A percentile compares a stretch with the other conserved stretches of the same genome.
phyloP scores from a whole-genome alignment of 768 basidiomycete genomes.

The Kwoniella sp. region DNA sequence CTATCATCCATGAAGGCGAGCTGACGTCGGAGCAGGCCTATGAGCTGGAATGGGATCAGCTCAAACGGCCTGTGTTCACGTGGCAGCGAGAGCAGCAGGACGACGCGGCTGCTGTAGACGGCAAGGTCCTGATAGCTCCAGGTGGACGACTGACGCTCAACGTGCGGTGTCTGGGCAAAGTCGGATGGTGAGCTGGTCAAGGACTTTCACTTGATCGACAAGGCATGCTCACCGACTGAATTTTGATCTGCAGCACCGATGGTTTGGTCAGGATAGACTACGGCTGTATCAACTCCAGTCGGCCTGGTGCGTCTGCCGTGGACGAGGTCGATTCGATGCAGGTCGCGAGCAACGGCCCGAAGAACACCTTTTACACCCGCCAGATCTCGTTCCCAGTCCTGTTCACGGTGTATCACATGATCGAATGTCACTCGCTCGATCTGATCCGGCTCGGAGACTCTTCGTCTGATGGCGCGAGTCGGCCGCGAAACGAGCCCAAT shows the following conservation, averaged over 20 bases:
- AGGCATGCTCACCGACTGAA: neutral
- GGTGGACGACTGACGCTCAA: conserved; percentile 67
- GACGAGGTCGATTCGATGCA: conserved; percentile 9
- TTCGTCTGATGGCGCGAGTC: neutral
- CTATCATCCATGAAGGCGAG: conserved; percentile 71
- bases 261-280: conserved; percentile 82
- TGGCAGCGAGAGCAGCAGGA: conserved; percentile 60
- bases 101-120: no score
- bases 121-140: conserved; percentile 58
- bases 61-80: conserved; percentile 72
- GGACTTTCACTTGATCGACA: neutral
- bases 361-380: conserved; percentile 68
- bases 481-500: no score
- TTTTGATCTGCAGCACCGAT: conserved; percentile 58
- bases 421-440: conserved; percentile 80
- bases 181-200: conserved; percentile 68
- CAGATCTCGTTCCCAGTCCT: conserved; percentile 81
- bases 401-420: conserved; percentile 92
- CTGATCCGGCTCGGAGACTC: conserved; percentile 59
- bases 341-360: conserved; percentile 16
- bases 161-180: conserved; percentile 78
- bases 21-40: conserved; percentile 79
- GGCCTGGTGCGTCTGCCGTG: neutral
- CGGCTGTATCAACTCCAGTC: conserved; percentile 57
- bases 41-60: conserved; percentile 78